Percentiles rank a stretch among this genome's conserved stretches.
Evolutionary conservation across 148 eudicot species (phyloP).

Genomic region (Selenicereus undatus): DNA sequence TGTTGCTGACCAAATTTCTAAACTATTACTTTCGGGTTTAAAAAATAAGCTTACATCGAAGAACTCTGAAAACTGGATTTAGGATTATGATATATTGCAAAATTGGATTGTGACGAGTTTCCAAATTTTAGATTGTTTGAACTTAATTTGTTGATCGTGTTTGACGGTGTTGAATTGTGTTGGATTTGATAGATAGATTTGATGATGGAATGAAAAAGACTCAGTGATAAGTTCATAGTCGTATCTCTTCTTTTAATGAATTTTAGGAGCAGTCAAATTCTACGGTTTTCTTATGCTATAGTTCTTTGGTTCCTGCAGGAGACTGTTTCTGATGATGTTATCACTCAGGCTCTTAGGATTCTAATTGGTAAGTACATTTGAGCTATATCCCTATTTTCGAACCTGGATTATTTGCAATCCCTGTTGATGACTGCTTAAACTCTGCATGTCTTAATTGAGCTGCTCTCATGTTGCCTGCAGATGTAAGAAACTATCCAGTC

Average conservation of each 20-base stretch:
- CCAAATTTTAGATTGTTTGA: background rate
- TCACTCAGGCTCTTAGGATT: slow-evolving; percentile 60
- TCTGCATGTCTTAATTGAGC: background rate
- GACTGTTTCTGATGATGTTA: slow-evolving; percentile 48
- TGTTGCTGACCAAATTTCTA: background rate
- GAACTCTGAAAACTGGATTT: background rate
- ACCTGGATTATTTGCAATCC: background rate
- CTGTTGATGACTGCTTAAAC: background rate
- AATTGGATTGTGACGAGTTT: background rate
- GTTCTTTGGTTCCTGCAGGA: slow-evolving; percentile 43
- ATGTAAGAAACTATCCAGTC: slow-evolving; percentile 73
- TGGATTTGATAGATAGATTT: background rate
- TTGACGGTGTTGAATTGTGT: background rate
- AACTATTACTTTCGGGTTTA: background rate
- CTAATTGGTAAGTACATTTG: slow-evolving; percentile 45
- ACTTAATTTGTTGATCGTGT: background rate
- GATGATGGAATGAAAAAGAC: background rate
- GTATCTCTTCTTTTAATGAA: background rate
- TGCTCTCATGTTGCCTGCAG: slow-evolving; percentile 34
- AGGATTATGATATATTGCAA: background rate
- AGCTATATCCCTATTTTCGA: background rate
- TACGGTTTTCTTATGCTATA: slow-evolving; percentile 14
- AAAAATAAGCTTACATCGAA: background rate
- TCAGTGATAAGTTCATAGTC: background rate
- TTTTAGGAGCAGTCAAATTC: background rate